phyloP scores from a whole-genome alignment of 352 stramenopile species.

The Aphanomyces euteiches region DNA sequence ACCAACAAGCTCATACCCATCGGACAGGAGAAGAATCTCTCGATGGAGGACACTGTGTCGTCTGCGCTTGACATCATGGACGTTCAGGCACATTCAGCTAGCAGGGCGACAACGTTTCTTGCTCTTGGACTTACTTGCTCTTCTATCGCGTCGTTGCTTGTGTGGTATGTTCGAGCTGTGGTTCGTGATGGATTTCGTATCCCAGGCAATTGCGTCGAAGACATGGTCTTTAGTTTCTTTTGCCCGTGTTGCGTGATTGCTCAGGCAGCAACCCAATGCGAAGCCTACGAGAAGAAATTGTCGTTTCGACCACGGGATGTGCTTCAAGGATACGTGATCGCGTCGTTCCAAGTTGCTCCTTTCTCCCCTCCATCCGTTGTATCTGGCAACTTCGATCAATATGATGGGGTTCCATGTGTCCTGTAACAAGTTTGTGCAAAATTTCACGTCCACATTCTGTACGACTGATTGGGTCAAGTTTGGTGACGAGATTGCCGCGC shows the following conservation, averaged over 20 bases:
- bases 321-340: constrained; percentile 3
- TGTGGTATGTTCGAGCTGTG: neutral
- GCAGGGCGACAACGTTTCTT: neutral
- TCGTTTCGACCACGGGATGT: constrained; percentile 1
- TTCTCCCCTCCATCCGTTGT: neutral
- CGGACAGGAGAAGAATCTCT: neutral
- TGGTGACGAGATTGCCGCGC: too few species aligned
- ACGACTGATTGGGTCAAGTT: too few species aligned
- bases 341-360: neutral
- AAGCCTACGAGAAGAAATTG: neutral
- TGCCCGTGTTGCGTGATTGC: constrained; percentile 17
- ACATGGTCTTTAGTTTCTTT: constrained; percentile 8
- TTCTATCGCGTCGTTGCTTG: neutral
- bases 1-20: neutral
- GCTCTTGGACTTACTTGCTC: neutral
- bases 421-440: too few species aligned
- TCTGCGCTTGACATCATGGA: neutral
- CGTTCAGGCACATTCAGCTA: neutral
- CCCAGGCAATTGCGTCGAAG: constrained; percentile 5
- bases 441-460: too few species aligned
- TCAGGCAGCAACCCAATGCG: constrained; percentile 4
- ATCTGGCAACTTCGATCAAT: neutral
- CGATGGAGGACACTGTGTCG: constrained; percentile 8
- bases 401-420: neutral
- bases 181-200: constrained; percentile 21